Conservation (phyloP, 225 moss, liverwort and hornwort genomes). For the Physcomitrium patens region DNA sequence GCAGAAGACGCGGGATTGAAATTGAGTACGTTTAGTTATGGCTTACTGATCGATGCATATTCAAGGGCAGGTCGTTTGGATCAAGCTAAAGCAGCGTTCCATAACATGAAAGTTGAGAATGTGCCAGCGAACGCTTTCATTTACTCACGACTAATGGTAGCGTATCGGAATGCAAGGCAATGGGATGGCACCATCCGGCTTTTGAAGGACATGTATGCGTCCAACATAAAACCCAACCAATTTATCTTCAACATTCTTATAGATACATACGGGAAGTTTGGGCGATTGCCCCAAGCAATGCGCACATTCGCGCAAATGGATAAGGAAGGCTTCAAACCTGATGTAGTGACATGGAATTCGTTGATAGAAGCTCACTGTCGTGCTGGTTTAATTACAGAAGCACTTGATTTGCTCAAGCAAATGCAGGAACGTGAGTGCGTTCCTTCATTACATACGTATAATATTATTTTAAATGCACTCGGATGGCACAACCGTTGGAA, state of each 20-base stretch:
- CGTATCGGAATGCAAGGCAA: conserved; percentile 82
- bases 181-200: conserved; percentile 70
- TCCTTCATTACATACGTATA: conserved; percentile 79
- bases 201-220: conserved; percentile 78
- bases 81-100: conserved; percentile 65
- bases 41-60: conserved; percentile 86
- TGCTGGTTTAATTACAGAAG: conserved; percentile 50
- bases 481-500: conserved; percentile 76
- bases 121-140: conserved; percentile 85
- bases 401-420: conserved; percentile 46
- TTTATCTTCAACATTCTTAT: conserved; percentile 92
- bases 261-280: conserved; percentile 88
- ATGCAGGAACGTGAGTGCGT: conserved; percentile 71
- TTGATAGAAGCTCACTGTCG: conserved; percentile 88
- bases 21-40: conserved; percentile 75
- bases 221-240: conserved; percentile 67
- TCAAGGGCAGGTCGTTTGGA: conserved; percentile 74
- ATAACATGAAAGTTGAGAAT: conserved; percentile 62
- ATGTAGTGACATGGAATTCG: conserved; percentile 95
- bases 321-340: conserved; percentile 66
- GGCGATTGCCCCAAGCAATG: conserved; percentile 73
- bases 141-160: conserved; percentile 87
- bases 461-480: conserved; percentile 84
- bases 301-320: conserved; percentile 73
- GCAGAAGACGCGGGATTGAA: conserved; percentile 56